Conservation (phyloP, 2,329 filamentous ascomycete genomes). For the Phyllosticta citrichinensis region DNA sequence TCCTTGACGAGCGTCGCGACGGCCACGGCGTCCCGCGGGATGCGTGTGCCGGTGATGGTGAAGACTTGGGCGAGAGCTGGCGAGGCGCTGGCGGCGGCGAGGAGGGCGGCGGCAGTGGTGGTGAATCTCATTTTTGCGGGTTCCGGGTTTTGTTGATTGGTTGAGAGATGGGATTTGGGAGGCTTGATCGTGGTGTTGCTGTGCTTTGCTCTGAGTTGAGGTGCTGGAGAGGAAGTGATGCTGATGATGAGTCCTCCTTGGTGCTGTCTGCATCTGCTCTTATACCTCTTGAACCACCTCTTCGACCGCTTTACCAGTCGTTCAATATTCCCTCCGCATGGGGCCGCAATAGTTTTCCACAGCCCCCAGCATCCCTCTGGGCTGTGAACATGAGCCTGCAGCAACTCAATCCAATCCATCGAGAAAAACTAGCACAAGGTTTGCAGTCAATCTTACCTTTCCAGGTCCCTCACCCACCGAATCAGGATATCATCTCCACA, state of each 20-base stretch:
- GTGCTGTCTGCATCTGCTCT: background rate
- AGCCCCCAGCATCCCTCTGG: no score
- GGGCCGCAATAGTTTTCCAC: no score
- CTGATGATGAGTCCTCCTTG: background rate
- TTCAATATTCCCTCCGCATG: no score
- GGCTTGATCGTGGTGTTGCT: background rate
- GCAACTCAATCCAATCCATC: no score
- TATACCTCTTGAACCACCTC: background rate
- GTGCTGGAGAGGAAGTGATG: background rate
- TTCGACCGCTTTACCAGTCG: background rate
- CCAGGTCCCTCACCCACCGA: no score
- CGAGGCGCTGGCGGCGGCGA: background rate
- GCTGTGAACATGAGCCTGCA: no score
- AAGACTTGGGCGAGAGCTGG: background rate
- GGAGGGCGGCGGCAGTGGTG: background rate
- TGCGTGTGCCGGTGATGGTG: conserved; percentile 15
- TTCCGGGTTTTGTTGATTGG: no score
- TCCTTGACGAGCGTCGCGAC: conserved; percentile 36
- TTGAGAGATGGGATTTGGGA: no score
- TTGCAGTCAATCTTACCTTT: no score
- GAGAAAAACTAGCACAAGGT: no score
- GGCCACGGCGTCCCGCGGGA: conserved; percentile 33
- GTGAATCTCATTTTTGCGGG: background rate
- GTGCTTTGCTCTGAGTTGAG: background rate
- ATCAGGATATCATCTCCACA: no score